Evolutionary conservation across 768 basidiomycete genomes (phyloP), one percentile per base, ranked within the genome.

Genomic region (Lentinula lateritia): DNA sequence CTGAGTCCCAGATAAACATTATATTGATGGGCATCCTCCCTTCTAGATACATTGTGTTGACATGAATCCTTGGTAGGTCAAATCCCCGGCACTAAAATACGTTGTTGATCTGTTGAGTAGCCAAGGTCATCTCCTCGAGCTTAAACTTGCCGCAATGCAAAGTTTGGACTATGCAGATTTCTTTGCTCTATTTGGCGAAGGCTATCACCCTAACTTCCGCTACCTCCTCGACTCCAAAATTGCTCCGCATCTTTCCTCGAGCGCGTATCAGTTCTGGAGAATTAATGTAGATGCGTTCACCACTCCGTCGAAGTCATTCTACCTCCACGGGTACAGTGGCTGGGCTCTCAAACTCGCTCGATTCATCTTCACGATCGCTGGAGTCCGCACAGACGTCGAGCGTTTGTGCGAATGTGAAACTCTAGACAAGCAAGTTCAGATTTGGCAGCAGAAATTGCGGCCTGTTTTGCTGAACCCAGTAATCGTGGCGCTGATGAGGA

Each of bases 261-360:
- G 78, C 62, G 88, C 89, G 1, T 90, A 89, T 72, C 86, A 88
- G 62, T 90, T 90, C 74, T 92, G 90, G 90, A 79, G 83, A 62
- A 73, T 83, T 65, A 86, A 90, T 65, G 76, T 77, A 58, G 66
- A 74, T 38, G 74, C 82, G 1, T 76, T 79, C 57, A 77, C 78
- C 38, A 81, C 79, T 67, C 66, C 71, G 2, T 67, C 78, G 12
- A 50, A 36, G 2, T 81, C 81, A 8, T 92, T 91, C 71, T 90
- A 91, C 70, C 74, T 81, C 66, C 79, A 78, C 41, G 90, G 90
- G 10, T 90, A 90, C 69, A 82, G 80, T 55, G 85, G 84, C 2
- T 81, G 80, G 76, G 89, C 89, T 2, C 78, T 92, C 12, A 83
- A 86, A 43, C 74, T 90, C 16, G 84, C 85, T 0, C 74, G 76